Evolutionary conservation across 192 early-diverging fungal genomes (phyloP), one percentile per base, ranked within the genome.

Genomic region (Cladochytrium replicatum): DNA sequence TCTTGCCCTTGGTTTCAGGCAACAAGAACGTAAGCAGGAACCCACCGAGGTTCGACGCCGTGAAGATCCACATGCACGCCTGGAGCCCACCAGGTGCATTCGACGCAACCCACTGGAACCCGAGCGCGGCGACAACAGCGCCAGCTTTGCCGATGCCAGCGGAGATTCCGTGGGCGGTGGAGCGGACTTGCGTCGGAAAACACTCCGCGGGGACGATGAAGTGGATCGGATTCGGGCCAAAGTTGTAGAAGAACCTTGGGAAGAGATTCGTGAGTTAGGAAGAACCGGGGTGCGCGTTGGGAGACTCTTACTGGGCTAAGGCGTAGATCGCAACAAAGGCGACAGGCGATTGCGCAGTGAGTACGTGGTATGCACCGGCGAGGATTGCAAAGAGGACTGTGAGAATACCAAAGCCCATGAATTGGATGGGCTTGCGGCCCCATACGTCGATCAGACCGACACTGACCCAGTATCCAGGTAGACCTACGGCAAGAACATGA

Each of bases 381-480:
- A 77, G 48, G 32, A 75, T 41, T 38, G 78, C 59, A 53, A 91
- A 89, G 54, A 89, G 61, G 22, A 91, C 61, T 23, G 85, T 78
- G 38, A 87, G 69, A 52, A 84, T 67, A 7, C 38, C 70, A 62
- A 95, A 98, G 48, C 94, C 94, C 61, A 85, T 70, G 54, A 89
- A 81, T 59, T 94, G 91, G 47, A 99, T 99, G n/a, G 60, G 63
- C 60, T 89, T 92, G 58, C 95, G 87, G 52, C 95, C 95, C 27
- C 87, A 54, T 48, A 63, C 65, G 48, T 99, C 95, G 29, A 99
- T 85, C 17, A 82, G 67, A 48, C 86, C 85, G 52, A 99, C 90
- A 2, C 86, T 69, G 61, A 99, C 72, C 88, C 87, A 93, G 82
- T 96, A 99, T 34, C 95, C 95, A 28, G 95, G 95, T 5, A 99